phyloP scores from a whole-genome alignment of 306 rosid genomes.

The Albizia julibrissin region DNA sequence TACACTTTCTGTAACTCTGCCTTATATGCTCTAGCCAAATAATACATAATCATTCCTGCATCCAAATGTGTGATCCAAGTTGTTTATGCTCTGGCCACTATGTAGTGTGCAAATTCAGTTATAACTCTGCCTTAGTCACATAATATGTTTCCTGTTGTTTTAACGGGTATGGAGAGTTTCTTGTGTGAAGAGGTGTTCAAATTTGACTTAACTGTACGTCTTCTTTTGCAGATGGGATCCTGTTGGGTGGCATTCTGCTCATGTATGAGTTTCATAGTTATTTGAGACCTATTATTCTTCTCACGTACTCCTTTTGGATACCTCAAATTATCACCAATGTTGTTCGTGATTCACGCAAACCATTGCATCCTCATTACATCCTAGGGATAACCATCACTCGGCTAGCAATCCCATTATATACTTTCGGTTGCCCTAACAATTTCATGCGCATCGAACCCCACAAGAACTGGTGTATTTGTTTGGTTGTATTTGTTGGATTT shows the following conservation, averaged over 20 bases:
- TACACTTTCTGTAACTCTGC: no score
- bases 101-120: not conserved
- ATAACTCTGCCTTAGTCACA: not conserved
- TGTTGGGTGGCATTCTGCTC: slow-evolving; percentile 92
- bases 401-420: slow-evolving; percentile 79
- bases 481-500: slow-evolving; percentile 66
- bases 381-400: slow-evolving; percentile 87
- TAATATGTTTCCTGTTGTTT: slow-evolving; percentile 10
- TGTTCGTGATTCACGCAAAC: slow-evolving; percentile 89
- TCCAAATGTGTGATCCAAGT: slow-evolving; percentile 1
- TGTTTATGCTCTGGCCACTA: not conserved
- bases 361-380: slow-evolving; percentile 93
- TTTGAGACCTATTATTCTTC: slow-evolving; percentile 78
- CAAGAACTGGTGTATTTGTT: slow-evolving; percentile 73
- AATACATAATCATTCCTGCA: not conserved
- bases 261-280: slow-evolving; percentile 96
- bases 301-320: slow-evolving; percentile 90
- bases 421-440: slow-evolving; percentile 92
- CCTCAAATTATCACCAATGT: slow-evolving; percentile 94
- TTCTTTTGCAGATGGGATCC: slow-evolving; percentile 84
- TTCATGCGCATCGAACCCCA: slow-evolving; percentile 92
- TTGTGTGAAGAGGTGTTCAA: slow-evolving; percentile 23
- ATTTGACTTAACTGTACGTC: slow-evolving; percentile 16
- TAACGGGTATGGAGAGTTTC: slow-evolving; percentile 1
- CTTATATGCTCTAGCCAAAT: no score